Conservation (phyloP, 768 basidiomycete species). For the Phylloporus sp. region DNA sequence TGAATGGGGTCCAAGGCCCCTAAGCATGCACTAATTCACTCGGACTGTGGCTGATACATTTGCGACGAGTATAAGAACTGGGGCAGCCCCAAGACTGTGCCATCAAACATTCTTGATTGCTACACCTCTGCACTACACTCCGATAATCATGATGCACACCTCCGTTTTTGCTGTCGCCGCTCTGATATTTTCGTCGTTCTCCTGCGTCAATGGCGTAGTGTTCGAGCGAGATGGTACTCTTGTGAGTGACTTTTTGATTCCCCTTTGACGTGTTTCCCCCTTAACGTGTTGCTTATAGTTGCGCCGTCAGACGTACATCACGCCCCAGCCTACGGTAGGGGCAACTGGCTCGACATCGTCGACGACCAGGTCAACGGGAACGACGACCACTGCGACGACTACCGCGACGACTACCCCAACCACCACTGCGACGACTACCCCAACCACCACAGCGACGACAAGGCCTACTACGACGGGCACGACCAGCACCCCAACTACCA, state of each 20-base stretch:
- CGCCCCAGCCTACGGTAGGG: constrained; percentile 8
- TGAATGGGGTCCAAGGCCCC: too few species aligned
- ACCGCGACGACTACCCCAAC: background rate
- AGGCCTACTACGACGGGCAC: too few species aligned
- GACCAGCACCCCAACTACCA: background rate
- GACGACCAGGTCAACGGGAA: background rate
- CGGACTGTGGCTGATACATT: constrained; percentile 11
- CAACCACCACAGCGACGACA: background rate
- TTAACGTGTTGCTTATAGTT: too few species aligned
- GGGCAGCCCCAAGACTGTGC: too few species aligned
- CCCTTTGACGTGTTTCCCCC: background rate
- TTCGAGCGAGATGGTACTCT: constrained; percentile 13
- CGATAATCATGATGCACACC: constrained; percentile 6
- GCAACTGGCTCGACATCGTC: background rate
- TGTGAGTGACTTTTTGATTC: constrained; percentile 6
- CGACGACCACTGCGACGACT: background rate
- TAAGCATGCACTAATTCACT: background rate
- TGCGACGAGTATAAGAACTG: constrained; percentile 7
- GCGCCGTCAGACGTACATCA: constrained; percentile 8
- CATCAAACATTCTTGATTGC: too few species aligned
- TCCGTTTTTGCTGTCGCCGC: constrained; percentile 2
- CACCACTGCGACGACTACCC: too few species aligned
- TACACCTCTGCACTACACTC: too few species aligned
- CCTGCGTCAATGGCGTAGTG: constrained; percentile 13
- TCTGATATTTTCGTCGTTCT: constrained; percentile 11